Evolutionary conservation across 1,139 yeast genomes (phyloP), one percentile per base, ranked within the genome.

Genomic region (Candida pseudoviswanathii): DNA sequence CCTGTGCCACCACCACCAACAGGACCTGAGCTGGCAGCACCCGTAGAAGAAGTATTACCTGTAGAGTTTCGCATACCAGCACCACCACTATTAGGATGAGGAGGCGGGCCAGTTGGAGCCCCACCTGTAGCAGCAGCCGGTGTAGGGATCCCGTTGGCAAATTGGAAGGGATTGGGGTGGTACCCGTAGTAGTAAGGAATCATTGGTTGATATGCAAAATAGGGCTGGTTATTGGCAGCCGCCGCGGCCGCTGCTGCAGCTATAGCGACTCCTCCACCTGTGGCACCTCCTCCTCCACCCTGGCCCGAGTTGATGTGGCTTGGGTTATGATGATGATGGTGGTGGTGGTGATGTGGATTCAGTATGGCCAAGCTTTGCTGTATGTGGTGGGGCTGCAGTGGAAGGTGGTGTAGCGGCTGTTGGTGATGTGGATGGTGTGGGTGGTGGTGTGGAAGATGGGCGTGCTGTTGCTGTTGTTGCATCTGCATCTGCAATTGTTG

Each of bases 121-220:
- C 16, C 16, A 16, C 16, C 16, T 16, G 16, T 16, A 16, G 16
- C 16, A 16, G 16, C 16, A 2, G 30, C 30, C 6, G 9, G 30
- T 6, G 30, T 5, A 27, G 6, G 30, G 9, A 27, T 27, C 9
- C 30, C 30, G 9, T 27, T 27, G 30, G 48, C 24, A 16, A 49
- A 44, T 30, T 54, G 45, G 45, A 44, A 58, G 22, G 53, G 58
- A 49, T 50, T 55, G 32, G 53, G 54, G 47, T 45, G 58, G 48
- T 50, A 54, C 38, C 54, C 57, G 37, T 53, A 54, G 36, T 57
- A 54, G 42, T 45, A 53, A 6, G 54, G 54, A 46, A 53, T 41
- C 45, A 53, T 47, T 25, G 55, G 58, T 36, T 52, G 58, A 37
- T 50, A 54, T 24, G 51, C 43, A 32, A 50, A 52, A 32, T 48